Conservation (phyloP, 202 grass and related monocot genomes). For the Cymbopogon flexuosus region DNA sequence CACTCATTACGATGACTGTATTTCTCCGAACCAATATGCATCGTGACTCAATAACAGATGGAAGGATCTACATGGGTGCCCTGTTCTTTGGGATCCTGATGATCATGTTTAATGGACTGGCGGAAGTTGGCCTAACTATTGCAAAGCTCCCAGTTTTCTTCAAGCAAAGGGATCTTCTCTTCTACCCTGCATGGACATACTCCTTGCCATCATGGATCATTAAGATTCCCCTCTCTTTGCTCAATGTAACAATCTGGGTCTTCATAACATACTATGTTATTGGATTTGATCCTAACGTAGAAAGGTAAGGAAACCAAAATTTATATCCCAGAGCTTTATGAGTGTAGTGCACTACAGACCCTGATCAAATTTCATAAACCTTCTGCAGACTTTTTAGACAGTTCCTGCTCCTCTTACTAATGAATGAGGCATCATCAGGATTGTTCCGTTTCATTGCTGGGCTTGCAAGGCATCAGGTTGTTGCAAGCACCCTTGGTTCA, state of each 20-base stretch:
- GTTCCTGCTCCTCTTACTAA: conserved; percentile 57
- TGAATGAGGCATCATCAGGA: conserved; percentile 63
- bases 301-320: conserved; percentile 40
- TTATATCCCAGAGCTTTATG: background rate
- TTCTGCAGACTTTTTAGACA: conserved; percentile 64
- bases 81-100: conserved; percentile 62
- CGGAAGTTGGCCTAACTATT: conserved; percentile 62
- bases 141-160: conserved; percentile 77
- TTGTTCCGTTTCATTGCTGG: conserved; percentile 70
- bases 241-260: conserved; percentile 68
- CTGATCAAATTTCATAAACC: conserved; percentile 13
- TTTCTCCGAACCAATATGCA: conserved; percentile 76
- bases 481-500: conserved; percentile 69
- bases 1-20: conserved; percentile 60
- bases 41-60: conserved; percentile 39
- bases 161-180: conserved; percentile 80
- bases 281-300: conserved; percentile 74
- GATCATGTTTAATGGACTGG: conserved; percentile 67
- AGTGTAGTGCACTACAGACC: background rate
- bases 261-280: conserved; percentile 72
- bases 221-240: conserved; percentile 57
- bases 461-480: conserved; percentile 50
- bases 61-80: conserved; percentile 72
- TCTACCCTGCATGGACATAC: conserved; percentile 82
- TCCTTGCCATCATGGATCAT: conserved; percentile 63